Conservation (phyloP, 169 alveolate species). For the Plasmodium adleri region DNA sequence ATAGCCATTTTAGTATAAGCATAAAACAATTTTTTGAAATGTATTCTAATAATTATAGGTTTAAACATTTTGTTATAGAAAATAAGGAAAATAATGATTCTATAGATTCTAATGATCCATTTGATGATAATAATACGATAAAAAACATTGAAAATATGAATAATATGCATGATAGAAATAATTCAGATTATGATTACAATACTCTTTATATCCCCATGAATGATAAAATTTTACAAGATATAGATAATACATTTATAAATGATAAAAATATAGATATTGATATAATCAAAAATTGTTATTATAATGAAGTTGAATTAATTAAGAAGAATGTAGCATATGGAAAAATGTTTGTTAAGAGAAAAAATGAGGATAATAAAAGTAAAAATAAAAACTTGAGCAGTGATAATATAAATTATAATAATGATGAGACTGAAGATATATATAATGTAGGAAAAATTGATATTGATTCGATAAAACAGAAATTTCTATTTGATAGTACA, state of each 20-base stretch:
- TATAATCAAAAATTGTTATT: slow-evolving; percentile 58
- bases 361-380: slow-evolving; percentile 1
- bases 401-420: neutral
- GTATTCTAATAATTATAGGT: neutral
- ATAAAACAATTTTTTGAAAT: slow-evolving; percentile 43
- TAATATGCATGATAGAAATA: neutral
- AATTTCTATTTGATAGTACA: slow-evolving; percentile 39
- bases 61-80: too few relatives aligned
- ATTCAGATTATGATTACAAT: too few relatives aligned
- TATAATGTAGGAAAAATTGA: slow-evolving; percentile 40
- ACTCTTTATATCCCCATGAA: neutral
- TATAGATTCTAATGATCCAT: neutral
- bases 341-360: slow-evolving; percentile 9
- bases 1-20: slow-evolving; percentile 48
- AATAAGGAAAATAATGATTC: neutral
- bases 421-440: slow-evolving; percentile 28
- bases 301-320: slow-evolving; percentile 32
- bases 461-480: slow-evolving; percentile 41
- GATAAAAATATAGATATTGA: slow-evolving; percentile 8
- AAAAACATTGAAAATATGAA: neutral
- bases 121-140: neutral
- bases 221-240: slow-evolving; percentile 18
- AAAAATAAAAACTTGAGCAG: neutral
- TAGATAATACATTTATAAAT: slow-evolving; percentile 36
- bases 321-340: slow-evolving; percentile 27